Percentiles rank a stretch among this genome's conserved stretches.
These are phyloP conservation scores for Lanmaoa rubissima DNA, from an alignment of 768 basidiomycete species.

Conservation along the genomic window DNA sequence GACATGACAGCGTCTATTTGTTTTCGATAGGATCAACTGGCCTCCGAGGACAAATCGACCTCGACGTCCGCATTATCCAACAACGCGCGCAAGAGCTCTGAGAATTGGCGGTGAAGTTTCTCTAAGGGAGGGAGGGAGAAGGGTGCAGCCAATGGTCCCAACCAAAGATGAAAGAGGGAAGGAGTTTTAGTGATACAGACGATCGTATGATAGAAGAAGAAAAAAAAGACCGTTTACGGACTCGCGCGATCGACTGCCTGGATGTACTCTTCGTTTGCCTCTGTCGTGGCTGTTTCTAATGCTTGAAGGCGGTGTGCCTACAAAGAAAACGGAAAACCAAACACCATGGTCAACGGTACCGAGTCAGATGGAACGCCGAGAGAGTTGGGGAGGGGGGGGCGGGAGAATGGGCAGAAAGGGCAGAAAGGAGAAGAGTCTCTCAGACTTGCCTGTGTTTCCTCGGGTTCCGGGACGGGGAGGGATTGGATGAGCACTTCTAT, in stretches of 20 bases:
- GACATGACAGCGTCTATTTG: not conserved
- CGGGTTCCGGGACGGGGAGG: slow-evolving; percentile 74
- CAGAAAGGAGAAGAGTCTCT: not conserved
- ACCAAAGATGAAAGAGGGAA: not conserved
- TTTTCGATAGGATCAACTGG: not conserved
- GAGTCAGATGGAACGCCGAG: not conserved
- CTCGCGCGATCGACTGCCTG: slow-evolving; percentile 74
- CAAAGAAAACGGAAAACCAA: not conserved
- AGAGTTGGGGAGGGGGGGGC: too few species aligned
- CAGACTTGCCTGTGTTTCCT: slow-evolving; percentile 59
- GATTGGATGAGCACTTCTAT: slow-evolving; percentile 82
- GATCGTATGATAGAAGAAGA: too few species aligned
- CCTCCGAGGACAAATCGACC: slow-evolving; percentile 17
- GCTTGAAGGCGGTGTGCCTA: slow-evolving; percentile 65
- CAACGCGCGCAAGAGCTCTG: slow-evolving; percentile 56
- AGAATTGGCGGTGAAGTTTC: slow-evolving; percentile 56
- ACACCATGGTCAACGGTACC: not conserved
- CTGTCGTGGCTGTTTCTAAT: slow-evolving; percentile 68
- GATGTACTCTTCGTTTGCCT: slow-evolving; percentile 74
- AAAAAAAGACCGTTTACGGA: slow-evolving; percentile 38
- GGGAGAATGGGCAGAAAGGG: too few species aligned
- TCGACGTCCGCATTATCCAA: slow-evolving; percentile 50
- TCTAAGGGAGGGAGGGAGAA: slow-evolving; percentile 35
- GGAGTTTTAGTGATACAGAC: not conserved
- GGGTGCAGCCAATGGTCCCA: not conserved